Base-by-base conservation (phyloP, 129 eudicot species). In the Chrysanthemum makinoi region DNA sequence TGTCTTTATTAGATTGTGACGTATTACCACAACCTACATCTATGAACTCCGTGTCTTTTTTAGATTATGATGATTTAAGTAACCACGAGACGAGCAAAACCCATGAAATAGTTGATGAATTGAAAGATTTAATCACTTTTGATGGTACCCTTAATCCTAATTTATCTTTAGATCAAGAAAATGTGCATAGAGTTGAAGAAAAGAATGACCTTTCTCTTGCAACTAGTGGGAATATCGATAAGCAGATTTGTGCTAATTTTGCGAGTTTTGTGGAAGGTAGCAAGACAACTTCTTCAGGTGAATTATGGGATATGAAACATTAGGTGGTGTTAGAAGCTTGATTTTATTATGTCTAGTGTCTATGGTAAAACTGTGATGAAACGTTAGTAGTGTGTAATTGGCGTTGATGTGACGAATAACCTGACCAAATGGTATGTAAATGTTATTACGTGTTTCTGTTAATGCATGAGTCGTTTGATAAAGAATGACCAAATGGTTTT, bases 1-100 rank as follows among this genome's bases (percentile, higher is more conserved):
- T 76, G 52, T 86, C 96, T 72, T 78, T 91, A 49, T 68, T 91
- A 84, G 94, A 91, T 78, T 64, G 68, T 73, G 84, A 81, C 68
- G 72, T 59, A 56, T 7, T 71, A 55, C 44, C 62, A 20, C 57
- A 66, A 30, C 47, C 74, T 62, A 19, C 62, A 20, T 20, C 22
- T 20, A 20, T 1, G 22, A 20, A 20, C 22, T 0, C 22, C 22
- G 1, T 20, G 22, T 20, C 22, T 20, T 20, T 20, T 20, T 20
- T 20, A 20, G 22, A 20, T 20, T 20, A 20, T 20, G 22, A 20
- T 20, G 1, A 20, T 20, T 20, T 20, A 20, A 20, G 22, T 20
- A 20, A 20, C 22, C 22, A 20, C 22, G 22, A 20, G 22, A 20
- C 1, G 22, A 20, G 22, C 22, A 20, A 20, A 20, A 20, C 22